Conservation (phyloP, 352 stramenopile species). For the Pythium myriotylum region DNA sequence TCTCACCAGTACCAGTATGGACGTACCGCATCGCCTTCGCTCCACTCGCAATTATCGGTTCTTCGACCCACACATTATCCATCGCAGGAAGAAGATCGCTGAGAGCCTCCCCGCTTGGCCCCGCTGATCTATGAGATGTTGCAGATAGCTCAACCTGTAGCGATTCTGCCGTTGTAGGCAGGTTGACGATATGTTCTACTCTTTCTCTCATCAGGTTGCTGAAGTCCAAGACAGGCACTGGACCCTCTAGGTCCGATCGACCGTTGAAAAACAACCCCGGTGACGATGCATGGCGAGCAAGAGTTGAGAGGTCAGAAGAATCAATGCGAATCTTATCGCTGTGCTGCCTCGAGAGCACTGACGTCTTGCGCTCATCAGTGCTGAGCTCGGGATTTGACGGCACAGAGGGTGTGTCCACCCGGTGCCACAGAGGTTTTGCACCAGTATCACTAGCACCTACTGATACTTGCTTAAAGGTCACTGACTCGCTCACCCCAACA, state of each 20-base stretch:
- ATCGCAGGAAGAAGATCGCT: constrained; percentile 25
- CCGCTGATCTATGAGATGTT: constrained; percentile 11
- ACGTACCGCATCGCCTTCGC: constrained; percentile 24
- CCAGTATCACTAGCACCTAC: no score
- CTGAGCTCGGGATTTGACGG: background rate
- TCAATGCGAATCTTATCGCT: constrained; percentile 17
- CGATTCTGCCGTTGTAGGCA: background rate
- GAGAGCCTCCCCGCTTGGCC: constrained; percentile 10
- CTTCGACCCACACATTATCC: constrained; percentile 30
- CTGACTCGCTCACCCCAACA: background rate
- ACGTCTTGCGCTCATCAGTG: background rate
- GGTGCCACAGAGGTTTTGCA: constrained; percentile 19
- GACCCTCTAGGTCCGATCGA: background rate
- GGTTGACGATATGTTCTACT: background rate
- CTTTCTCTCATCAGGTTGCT: constrained; percentile 1
- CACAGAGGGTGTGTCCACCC: constrained; percentile 1
- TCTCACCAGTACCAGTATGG: constrained; percentile 14
- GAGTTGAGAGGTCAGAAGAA: background rate
- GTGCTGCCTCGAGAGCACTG: constrained; percentile 15
- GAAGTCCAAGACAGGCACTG: constrained; percentile 11
- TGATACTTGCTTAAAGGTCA: no score
- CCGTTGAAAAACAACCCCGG: background rate
- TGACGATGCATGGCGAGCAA: constrained; percentile 9
- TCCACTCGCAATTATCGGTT: no score
- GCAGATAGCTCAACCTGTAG: background rate